A percentile compares a stretch with the other conserved stretches of the same genome.
Evolutionary conservation across 2,329 filamentous ascomycete genomes (phyloP).

Genomic region (Claviceps sp.): DNA sequence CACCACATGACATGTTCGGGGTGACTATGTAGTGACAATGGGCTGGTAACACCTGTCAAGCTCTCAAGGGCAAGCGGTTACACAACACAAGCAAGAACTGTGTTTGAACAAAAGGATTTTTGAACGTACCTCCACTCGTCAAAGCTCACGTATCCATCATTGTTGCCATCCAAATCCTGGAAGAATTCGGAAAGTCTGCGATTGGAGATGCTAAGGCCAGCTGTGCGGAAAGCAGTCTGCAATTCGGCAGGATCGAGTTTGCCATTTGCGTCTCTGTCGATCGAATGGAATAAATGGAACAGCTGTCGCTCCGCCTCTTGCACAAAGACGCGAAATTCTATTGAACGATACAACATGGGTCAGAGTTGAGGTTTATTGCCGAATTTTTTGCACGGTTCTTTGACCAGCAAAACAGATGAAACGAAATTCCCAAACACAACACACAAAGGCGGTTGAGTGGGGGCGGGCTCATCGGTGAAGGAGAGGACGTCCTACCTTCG

Average conservation of each 20-base stretch:
- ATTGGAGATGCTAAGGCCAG: slow-evolving; percentile 66
- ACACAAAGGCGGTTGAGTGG: background rate
- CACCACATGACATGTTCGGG: too few relatives aligned
- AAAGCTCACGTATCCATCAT: slow-evolving; percentile 78
- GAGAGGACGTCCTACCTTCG: slow-evolving; percentile 44
- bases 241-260: slow-evolving; percentile 81
- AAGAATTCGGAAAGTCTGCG: slow-evolving; percentile 78
- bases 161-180: slow-evolving; percentile 74
- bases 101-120: background rate
- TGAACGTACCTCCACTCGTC: slow-evolving; percentile 87
- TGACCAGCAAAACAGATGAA: background rate
- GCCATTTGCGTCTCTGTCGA: slow-evolving; percentile 76
- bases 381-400: too few relatives aligned
- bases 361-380: background rate
- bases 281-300: slow-evolving; percentile 66
- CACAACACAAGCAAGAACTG: background rate
- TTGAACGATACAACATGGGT: background rate
- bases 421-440: background rate
- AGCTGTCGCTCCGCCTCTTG: slow-evolving; percentile 77
- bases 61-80: background rate
- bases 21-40: slow-evolving; percentile 1
- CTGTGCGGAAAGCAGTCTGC: slow-evolving; percentile 59
- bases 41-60: background rate
- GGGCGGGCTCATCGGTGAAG: background rate
- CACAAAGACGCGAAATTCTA: slow-evolving; percentile 85